A percentile compares a stretch with the other conserved stretches of the same genome.
These are phyloP conservation scores for Oryza meyeriana DNA, from an alignment of 176 grass and related monocot species.

Conservation along the genomic window DNA sequence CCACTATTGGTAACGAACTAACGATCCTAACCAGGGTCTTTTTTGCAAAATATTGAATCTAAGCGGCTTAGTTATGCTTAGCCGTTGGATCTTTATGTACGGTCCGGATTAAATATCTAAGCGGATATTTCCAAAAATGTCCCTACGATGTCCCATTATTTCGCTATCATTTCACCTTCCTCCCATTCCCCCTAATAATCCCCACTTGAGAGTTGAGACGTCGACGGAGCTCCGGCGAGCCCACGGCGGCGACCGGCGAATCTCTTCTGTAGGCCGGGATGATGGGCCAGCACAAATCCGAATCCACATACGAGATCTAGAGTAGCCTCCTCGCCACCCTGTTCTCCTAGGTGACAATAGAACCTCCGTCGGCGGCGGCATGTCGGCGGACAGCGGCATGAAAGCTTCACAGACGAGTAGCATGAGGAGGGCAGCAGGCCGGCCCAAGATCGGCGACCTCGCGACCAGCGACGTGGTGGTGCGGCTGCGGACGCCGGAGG, in stretches of 20 bases:
- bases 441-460: constrained; percentile 56
- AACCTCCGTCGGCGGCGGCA: no score
- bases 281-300: no score
- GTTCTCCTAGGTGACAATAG: no score
- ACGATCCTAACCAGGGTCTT: no score
- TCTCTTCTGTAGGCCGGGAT: no score
- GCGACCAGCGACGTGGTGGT: constrained; percentile 91
- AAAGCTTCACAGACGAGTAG: not conserved
- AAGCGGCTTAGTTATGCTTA: not conserved
- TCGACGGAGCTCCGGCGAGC: not conserved
- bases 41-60: no score
- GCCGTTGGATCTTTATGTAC: not conserved
- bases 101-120: not conserved
- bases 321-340: no score
- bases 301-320: no score
- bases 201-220: no score
- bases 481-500: constrained; percentile 71
- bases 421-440: not conserved
- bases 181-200: not conserved
- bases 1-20: no score
- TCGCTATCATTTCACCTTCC: not conserved
- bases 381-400: not conserved
- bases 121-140: not conserved
- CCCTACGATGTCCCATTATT: not conserved
- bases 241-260: not conserved